Percentiles rank a stretch among this genome's conserved stretches.
Evolutionary conservation across 345 rosid genomes (phyloP).

Genomic region (Rhodamnia rubescens): DNA sequence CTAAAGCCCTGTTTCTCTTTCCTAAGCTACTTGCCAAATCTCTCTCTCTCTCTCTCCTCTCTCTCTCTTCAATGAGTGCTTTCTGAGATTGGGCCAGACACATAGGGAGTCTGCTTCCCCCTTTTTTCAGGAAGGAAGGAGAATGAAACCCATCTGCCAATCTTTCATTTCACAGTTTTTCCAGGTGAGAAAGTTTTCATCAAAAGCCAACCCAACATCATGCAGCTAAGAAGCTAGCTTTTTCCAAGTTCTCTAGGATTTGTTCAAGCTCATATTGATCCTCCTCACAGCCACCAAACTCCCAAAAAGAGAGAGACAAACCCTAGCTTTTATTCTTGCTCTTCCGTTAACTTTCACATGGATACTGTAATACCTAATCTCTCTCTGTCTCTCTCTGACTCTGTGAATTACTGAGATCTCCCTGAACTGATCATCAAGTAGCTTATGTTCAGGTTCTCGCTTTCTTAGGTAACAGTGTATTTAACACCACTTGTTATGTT

Average conservation of each 20-base stretch:
- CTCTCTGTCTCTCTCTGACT: background rate
- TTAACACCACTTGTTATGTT: background rate
- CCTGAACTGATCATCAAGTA: background rate
- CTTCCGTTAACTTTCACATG: background rate
- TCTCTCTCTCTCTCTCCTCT: background rate
- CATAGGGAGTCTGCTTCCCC: background rate
- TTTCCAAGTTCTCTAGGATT: background rate
- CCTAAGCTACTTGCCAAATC: background rate
- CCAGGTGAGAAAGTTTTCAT: background rate
- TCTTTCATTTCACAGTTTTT: background rate
- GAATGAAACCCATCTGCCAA: background rate
- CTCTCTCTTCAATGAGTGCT: background rate
- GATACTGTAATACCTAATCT: background rate
- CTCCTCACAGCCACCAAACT: background rate
- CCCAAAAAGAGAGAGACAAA: background rate
- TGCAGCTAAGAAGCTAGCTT: background rate
- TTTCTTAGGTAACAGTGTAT: background rate
- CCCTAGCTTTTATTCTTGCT: background rate
- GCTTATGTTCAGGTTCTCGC: background rate
- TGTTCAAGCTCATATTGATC: background rate
- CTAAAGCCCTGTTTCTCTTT: background rate
- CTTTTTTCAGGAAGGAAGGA: background rate
- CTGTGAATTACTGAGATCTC: background rate
- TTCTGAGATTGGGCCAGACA: background rate
- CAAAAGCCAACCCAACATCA: background rate